phyloP scores from a whole-genome alignment of 2,329 filamentous ascomycete genomes.

The Fusarium tjaetaba region DNA sequence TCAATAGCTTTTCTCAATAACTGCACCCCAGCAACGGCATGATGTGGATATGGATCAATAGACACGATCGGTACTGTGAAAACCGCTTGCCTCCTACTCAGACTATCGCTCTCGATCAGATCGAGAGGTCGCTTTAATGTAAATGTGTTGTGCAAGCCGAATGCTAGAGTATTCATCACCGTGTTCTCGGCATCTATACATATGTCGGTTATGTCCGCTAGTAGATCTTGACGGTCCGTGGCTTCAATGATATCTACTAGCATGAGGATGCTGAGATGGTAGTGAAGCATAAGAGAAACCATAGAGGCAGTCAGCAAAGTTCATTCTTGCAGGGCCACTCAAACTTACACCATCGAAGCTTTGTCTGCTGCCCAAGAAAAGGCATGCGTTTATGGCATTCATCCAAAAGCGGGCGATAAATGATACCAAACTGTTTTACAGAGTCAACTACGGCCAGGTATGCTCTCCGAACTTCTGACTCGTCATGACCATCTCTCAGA shows the following conservation, averaged over 20 bases:
- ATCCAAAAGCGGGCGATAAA: constrained; percentile 43
- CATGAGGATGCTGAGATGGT: constrained; percentile 48
- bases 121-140: constrained; percentile 19
- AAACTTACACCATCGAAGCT: constrained; percentile 46
- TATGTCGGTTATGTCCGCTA: constrained; percentile 38
- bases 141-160: constrained; percentile 45
- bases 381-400: constrained; percentile 47
- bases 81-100: not conserved
- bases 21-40: constrained; percentile 46
- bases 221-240: constrained; percentile 42
- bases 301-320: not conserved
- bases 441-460: constrained; percentile 41
- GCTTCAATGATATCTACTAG: constrained; percentile 46
- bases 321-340: rapidly evolving
- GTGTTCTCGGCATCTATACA: constrained; percentile 45
- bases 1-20: constrained; percentile 45
- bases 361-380: constrained; percentile 46
- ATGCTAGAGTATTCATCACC: constrained; percentile 46
- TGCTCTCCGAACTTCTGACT: constrained; percentile 42
- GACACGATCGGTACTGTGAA: constrained; percentile 45
- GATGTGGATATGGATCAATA: constrained; percentile 48
- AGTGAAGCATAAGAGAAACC: constrained; percentile 49
- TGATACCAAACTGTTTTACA: constrained; percentile 43
- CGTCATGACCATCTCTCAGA: constrained; percentile 46
- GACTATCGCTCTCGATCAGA: not conserved